phyloP scores from a whole-genome alignment of 768 basidiomycete species.

The Pluteus cervinus region DNA sequence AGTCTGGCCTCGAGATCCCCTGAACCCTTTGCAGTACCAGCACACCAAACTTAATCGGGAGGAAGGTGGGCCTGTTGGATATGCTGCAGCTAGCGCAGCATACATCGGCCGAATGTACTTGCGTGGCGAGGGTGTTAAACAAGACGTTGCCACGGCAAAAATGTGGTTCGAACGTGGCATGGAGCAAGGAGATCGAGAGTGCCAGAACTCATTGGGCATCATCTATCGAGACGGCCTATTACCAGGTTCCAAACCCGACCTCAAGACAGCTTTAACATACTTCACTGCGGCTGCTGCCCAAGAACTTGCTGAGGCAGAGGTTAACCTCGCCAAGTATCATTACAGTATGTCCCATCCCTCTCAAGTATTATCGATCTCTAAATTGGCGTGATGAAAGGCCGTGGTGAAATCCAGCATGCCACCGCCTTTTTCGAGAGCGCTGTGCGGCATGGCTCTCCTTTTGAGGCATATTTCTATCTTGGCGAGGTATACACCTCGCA shows the following conservation, averaged over 20 bases:
- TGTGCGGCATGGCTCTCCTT: conserved; percentile 80
- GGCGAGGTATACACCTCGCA: conserved; percentile 71
- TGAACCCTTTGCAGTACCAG: conserved; percentile 42
- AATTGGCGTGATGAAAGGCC: conserved; percentile 34
- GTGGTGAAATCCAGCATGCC: conserved; percentile 62
- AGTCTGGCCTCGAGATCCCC: conserved; percentile 83
- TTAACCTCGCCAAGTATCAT: conserved; percentile 82
- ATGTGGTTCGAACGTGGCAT: conserved; percentile 93
- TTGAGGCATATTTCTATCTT: conserved; percentile 93
- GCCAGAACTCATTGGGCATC: conserved; percentile 85
- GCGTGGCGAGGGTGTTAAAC: conserved; percentile 85
- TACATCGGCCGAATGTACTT: conserved; percentile 93
- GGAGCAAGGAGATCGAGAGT: conserved; percentile 78
- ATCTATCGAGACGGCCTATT: conserved; percentile 87
- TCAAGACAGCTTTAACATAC: conserved; percentile 53
- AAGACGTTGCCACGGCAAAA: conserved; percentile 69
- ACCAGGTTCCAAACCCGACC: conserved; percentile 57
- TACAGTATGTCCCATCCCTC: conserved; percentile 23
- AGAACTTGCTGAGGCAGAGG: conserved; percentile 89
- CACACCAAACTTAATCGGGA: conserved; percentile 40
- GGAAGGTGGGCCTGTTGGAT: conserved; percentile 43
- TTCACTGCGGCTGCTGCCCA: conserved; percentile 79
- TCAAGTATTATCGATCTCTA: conserved; percentile 31
- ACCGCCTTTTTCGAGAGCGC: conserved; percentile 79
- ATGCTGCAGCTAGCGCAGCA: conserved; percentile 76